phyloP scores from a whole-genome alignment of 257 asterid genomes.

The Anisodus tanguticus region DNA sequence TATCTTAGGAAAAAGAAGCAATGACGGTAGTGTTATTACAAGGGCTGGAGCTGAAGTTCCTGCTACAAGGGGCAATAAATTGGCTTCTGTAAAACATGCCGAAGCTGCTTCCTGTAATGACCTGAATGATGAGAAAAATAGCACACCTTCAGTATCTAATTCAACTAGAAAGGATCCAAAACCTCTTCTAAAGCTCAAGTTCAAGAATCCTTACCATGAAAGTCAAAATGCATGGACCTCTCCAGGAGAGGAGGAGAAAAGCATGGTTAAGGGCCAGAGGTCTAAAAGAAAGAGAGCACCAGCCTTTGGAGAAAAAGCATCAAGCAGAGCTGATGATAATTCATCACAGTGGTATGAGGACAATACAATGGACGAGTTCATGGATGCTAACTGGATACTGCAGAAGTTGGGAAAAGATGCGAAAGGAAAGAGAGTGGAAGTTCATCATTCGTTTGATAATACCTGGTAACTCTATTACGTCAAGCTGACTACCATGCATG shows the following conservation, averaged over 20 bases:
- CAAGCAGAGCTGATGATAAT: constrained; percentile 53
- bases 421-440: constrained; percentile 90
- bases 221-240: constrained; percentile 53
- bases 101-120: constrained; percentile 51
- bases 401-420: constrained; percentile 98
- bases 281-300: constrained; percentile 84
- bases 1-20: constrained; percentile 53
- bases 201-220: constrained; percentile 66
- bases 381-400: constrained; percentile 91
- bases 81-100: constrained; percentile 37
- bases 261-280: constrained; percentile 81
- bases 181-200: constrained; percentile 71
- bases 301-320: constrained; percentile 40
- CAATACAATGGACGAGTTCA: constrained; percentile 65
- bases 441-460: constrained; percentile 78
- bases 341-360: constrained; percentile 54
- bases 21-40: constrained; percentile 47
- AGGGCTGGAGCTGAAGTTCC: constrained; percentile 50
- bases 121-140: constrained; percentile 49
- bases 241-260: constrained; percentile 65
- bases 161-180: constrained; percentile 56
- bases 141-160: constrained; percentile 41
- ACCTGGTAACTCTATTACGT: constrained; percentile 62
- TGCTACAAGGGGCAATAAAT: constrained; percentile 49
- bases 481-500: background rate